Evolutionary conservation across 768 basidiomycete genomes (phyloP).

Genomic region (Amanita brunnescens): DNA sequence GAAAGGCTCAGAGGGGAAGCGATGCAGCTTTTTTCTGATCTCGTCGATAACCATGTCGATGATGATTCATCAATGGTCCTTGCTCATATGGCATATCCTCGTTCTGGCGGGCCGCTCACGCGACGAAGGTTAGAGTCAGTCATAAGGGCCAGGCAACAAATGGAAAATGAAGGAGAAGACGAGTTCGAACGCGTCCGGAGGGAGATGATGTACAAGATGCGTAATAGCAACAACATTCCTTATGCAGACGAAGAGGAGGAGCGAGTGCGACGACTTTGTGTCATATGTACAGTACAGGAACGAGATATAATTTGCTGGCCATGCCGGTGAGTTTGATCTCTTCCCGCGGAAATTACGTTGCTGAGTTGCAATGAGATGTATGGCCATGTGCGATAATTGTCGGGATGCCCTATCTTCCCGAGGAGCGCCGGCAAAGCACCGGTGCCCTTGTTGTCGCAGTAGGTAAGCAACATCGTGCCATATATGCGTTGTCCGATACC

Average conservation of each 20-base stretch:
- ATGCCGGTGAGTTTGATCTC: conserved; percentile 46
- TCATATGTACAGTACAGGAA: conserved; percentile 61
- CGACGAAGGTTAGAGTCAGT: not conserved
- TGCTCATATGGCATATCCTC: conserved; percentile 6
- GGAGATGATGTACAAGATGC: conserved; percentile 15
- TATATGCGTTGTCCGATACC: conserved; percentile 11
- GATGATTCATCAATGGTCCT: conserved; percentile 1
- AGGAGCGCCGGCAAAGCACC: conserved; percentile 46
- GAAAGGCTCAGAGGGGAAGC: conserved; percentile 1
- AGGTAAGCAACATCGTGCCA: conserved; percentile 22
- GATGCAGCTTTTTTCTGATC: conserved; percentile 2
- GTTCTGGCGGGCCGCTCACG: conserved; percentile 4
- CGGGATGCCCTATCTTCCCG: conserved; percentile 51
- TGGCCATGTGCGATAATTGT: conserved; percentile 60
- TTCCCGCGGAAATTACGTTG: conserved; percentile 8
- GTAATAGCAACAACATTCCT: conserved; percentile 6
- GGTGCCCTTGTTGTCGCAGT: conserved; percentile 62
- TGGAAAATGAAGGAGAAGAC: conserved; percentile 1
- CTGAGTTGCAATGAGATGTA: conserved; percentile 27
- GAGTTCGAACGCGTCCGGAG: conserved; percentile 12
- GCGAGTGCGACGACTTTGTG: conserved; percentile 36
- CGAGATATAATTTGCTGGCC: conserved; percentile 79
- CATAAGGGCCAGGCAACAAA: not conserved
- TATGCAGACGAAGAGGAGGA: conserved; percentile 8
- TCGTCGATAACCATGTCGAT: conserved; percentile 1